Evolutionary conservation across 2,329 filamentous ascomycete species (phyloP).

Genomic region (Cryoendolithus antarcticus): DNA sequence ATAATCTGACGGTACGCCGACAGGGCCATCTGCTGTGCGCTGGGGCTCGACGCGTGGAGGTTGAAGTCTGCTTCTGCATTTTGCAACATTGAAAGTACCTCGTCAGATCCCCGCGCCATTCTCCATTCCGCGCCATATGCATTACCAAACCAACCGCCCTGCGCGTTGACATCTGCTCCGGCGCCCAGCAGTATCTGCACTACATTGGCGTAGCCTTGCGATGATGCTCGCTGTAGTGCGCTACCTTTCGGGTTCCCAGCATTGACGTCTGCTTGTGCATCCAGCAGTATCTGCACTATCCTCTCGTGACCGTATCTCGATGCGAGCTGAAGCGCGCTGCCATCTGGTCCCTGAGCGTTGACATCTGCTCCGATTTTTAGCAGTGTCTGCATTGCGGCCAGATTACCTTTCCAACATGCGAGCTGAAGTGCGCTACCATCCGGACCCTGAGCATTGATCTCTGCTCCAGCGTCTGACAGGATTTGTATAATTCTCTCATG

Average conservation of each 20-base stretch:
- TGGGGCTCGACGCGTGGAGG: not conserved
- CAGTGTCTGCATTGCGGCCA: conserved; percentile 10
- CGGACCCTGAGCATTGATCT: conserved; percentile 6
- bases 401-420: no score
- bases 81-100: no score
- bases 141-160: no score
- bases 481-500: conserved; percentile 6
- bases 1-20: not conserved
- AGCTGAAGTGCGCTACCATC: no score
- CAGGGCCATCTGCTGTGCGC: conserved; percentile 3
- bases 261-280: conserved; percentile 10
- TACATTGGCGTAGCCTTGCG: no score
- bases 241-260: not conserved
- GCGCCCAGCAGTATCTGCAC: no score
- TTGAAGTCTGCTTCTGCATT: no score
- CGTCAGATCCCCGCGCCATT: no score
- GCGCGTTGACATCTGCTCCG: conserved; percentile 7
- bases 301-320: not conserved
- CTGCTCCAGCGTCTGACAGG: conserved; percentile 8
- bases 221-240: no score
- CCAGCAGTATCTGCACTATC: conserved; percentile 7
- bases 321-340: conserved; percentile 4
- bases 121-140: no score
- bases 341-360: not conserved
- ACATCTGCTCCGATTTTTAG: conserved; percentile 9